A percentile compares a stretch with the other conserved stretches of the same genome.
Evolutionary conservation across 2,329 filamentous ascomycete genomes (phyloP).

Genomic region (Beauveria varroae): DNA sequence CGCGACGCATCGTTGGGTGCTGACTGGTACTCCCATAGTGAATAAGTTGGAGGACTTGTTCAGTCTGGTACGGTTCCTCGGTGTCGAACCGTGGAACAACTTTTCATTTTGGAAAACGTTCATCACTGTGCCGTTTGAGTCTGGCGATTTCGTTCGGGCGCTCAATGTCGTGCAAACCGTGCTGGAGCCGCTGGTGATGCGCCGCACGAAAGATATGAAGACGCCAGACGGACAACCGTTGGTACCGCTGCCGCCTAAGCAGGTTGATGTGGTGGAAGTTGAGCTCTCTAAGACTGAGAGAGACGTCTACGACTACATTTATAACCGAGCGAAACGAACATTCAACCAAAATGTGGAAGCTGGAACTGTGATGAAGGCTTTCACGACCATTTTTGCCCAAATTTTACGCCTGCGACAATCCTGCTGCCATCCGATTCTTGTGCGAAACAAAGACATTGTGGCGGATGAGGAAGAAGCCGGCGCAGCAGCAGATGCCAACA

Average conservation of each 20-base stretch:
- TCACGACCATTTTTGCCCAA: slow-evolving; percentile 95
- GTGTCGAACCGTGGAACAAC: slow-evolving; percentile 96
- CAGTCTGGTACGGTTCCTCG: slow-evolving; percentile 82
- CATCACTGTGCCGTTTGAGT: slow-evolving; percentile 95
- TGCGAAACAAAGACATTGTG: slow-evolving; percentile 75
- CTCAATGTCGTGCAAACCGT: slow-evolving; percentile 97
- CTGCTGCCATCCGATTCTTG: slow-evolving; percentile 87
- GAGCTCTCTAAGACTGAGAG: slow-evolving; percentile 79
- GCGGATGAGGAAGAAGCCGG: slow-evolving; percentile 83
- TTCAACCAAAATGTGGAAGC: slow-evolving; percentile 84
- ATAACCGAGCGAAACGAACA: slow-evolving; percentile 69
- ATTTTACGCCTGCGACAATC: slow-evolving; percentile 87
- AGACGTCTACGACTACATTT: slow-evolving; percentile 90
- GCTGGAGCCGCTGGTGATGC: slow-evolving; percentile 87
- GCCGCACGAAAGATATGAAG: slow-evolving; percentile 96
- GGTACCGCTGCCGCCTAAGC: slow-evolving; percentile 74
- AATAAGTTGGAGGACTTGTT: slow-evolving; percentile 94
- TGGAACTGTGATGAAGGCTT: slow-evolving; percentile 89
- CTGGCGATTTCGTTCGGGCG: slow-evolving; percentile 86
- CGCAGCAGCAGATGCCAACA: slow-evolving; percentile 63
- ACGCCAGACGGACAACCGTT: slow-evolving; percentile 71
- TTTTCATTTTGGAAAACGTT: slow-evolving; percentile 99
- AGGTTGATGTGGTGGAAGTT: slow-evolving; percentile 78
- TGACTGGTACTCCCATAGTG: slow-evolving; percentile 95
- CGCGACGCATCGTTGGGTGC: slow-evolving; percentile 80